A percentile compares a stretch with the other conserved stretches of the same genome.
Evolutionary conservation across 2,329 filamentous ascomycete genomes (phyloP).

Genomic region (Aspergillus sp.): DNA sequence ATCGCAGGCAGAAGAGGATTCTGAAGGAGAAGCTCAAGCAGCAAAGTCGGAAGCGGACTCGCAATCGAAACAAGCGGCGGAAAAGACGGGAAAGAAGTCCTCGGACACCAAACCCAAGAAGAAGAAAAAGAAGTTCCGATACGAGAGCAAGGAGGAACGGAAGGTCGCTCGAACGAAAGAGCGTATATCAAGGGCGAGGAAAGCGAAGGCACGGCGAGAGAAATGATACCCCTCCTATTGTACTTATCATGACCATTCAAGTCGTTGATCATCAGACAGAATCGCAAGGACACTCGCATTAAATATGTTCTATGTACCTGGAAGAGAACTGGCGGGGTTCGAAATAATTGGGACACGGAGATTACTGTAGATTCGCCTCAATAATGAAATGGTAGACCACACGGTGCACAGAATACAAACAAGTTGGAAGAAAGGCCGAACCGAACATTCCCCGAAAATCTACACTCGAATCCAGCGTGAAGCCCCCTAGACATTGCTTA

Average conservation of each 20-base stretch:
- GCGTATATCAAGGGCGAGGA: conserved; percentile 67
- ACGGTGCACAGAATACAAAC: conserved; percentile 23
- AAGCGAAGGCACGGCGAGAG: conserved; percentile 57
- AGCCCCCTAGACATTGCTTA: conserved; percentile 78
- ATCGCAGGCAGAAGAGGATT: conserved; percentile 35
- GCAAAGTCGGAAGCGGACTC: conserved; percentile 32
- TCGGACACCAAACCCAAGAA: conserved; percentile 62
- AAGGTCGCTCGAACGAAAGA: conserved; percentile 62
- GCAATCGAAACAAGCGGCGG: conserved; percentile 35
- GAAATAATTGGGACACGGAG: conserved; percentile 14
- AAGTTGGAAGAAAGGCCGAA: conserved; percentile 25
- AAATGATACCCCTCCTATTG: conserved; percentile 23
- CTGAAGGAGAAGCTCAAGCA: conserved; percentile 23
- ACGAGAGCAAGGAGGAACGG: conserved; percentile 84
- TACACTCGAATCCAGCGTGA: conserved; percentile 31
- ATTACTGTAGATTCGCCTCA: conserved; percentile 6
- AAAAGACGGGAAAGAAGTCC: conserved; percentile 48
- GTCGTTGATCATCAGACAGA: conserved; percentile 2
- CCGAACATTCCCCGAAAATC: conserved; percentile 28
- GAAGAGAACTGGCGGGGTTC: conserved; percentile 10
- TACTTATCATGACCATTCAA: background rate
- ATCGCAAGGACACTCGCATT: conserved; percentile 4
- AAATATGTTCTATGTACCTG: conserved; percentile 17
- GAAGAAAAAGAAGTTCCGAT: conserved; percentile 89
- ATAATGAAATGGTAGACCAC: conserved; percentile 10